Conservation (phyloP, 2,329 filamentous ascomycete species). For the Paracoccidioides brasiliensis region DNA sequence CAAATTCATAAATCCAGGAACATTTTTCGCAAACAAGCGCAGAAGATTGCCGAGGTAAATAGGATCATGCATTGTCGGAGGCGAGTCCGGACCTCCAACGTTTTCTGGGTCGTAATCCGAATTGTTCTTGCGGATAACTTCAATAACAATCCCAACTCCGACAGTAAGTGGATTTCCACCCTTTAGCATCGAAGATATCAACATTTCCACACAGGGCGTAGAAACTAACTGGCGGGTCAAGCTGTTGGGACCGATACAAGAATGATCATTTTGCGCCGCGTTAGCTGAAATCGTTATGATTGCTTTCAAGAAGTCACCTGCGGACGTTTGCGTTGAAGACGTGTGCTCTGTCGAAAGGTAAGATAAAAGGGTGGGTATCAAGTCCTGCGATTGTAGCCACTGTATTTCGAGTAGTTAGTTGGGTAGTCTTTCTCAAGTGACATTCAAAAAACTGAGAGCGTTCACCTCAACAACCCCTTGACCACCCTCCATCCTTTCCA, state of each 20-base stretch:
- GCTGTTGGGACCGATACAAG: constrained; percentile 97
- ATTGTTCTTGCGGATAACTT: constrained; percentile 98
- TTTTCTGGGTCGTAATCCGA: constrained; percentile 96
- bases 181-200: constrained; percentile 84
- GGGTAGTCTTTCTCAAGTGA: constrained; percentile 3
- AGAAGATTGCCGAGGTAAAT: constrained; percentile 90
- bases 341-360: constrained; percentile 76
- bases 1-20: constrained; percentile 85
- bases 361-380: constrained; percentile 75
- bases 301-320: constrained; percentile 93
- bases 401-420: constrained; percentile 24
- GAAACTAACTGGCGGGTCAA: constrained; percentile 91
- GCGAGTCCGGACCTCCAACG: constrained; percentile 62
- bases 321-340: constrained; percentile 87
- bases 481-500: constrained; percentile 83
- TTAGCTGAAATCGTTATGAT: constrained; percentile 99
- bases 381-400: constrained; percentile 84
- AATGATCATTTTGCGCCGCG: constrained; percentile 92
- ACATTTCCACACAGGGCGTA: constrained; percentile 61
- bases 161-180: constrained; percentile 92
- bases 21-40: constrained; percentile 75
- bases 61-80: constrained; percentile 75
- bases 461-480: constrained; percentile 86
- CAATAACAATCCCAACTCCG: constrained; percentile 92
- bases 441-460: neutral